Evolutionary conservation across 331 rosid genomes (phyloP).

Genomic region (Saraca asoca): DNA sequence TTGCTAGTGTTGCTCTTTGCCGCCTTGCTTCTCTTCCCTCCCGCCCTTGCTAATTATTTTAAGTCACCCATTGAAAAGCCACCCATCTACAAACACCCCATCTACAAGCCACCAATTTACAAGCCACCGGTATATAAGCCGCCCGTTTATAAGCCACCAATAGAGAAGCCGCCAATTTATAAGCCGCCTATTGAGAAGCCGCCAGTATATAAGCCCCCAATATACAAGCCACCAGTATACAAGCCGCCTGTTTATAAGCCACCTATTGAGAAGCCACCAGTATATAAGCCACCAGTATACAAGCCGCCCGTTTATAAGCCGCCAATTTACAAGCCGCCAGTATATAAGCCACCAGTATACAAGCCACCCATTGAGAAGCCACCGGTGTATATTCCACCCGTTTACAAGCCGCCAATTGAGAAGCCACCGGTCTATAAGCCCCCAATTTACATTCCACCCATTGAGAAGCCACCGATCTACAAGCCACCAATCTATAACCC

Average conservation of each 20-base stretch:
- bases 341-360: not conserved
- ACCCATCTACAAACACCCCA: not conserved
- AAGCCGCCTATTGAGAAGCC: not conserved
- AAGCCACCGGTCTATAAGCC: not conserved
- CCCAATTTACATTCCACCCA: not conserved
- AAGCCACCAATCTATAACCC: not conserved
- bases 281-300: not conserved
- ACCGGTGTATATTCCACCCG: no score
- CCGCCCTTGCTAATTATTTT: constrained; percentile 5
- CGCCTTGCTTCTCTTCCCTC: not conserved
- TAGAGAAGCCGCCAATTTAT: not conserved
- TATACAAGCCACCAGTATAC: not conserved
- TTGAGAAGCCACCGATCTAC: not conserved
- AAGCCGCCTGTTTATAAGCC: not conserved
- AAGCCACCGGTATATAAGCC: not conserved
- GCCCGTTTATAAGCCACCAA: not conserved
- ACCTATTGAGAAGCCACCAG: not conserved
- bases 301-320: not conserved
- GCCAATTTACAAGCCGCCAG: not conserved
- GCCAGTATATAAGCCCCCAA: not conserved
- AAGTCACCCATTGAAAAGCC: not conserved
- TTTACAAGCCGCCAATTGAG: not conserved
- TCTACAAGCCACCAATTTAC: not conserved
- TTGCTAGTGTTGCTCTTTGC: constrained; percentile 23
- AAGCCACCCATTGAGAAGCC: no score